A percentile compares a stretch with the other conserved stretches of the same genome.
Evolutionary conservation across 768 basidiomycete genomes (phyloP).

Genomic region (Coprinopsis cinerea): DNA sequence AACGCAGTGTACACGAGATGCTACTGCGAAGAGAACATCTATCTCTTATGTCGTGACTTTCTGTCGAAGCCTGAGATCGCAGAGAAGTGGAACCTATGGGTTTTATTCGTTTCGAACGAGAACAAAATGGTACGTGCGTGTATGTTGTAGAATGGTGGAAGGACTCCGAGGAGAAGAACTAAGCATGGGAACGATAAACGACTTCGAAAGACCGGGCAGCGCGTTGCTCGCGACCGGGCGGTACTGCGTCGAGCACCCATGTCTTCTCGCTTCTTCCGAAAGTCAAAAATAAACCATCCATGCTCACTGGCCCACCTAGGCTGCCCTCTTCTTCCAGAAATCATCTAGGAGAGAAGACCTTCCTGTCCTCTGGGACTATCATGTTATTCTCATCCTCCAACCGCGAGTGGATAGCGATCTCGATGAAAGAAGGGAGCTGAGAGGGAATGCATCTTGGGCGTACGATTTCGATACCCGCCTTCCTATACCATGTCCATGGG

Average conservation of each 20-base stretch:
- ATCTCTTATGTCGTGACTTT: slow-evolving; percentile 47
- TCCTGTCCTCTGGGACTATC: slow-evolving; percentile 70
- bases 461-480: slow-evolving; percentile 65
- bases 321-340: slow-evolving; percentile 62
- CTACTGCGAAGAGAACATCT: slow-evolving; percentile 75
- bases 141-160: too few species aligned
- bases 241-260: too few species aligned
- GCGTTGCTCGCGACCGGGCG: neutral
- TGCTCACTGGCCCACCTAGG: too few species aligned
- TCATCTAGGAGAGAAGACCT: slow-evolving; percentile 25
- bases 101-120: slow-evolving; percentile 62
- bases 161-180: too few species aligned
- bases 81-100: slow-evolving; percentile 43
- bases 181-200: too few species aligned
- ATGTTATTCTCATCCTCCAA: slow-evolving; percentile 55
- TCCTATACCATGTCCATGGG: slow-evolving; percentile 43
- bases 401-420: slow-evolving; percentile 22
- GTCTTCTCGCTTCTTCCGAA: too few species aligned
- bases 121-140: slow-evolving; percentile 50
- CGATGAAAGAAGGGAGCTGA: neutral
- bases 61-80: slow-evolving; percentile 20
- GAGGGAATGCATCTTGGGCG: slow-evolving; percentile 38
- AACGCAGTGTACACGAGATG: slow-evolving; percentile 46
- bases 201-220: too few species aligned
- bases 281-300: too few species aligned